Evolutionary conservation across 1,284 basidiomycete genomes (phyloP), one percentile per base, ranked within the genome.

Genomic region (Austroboletus niveus): DNA sequence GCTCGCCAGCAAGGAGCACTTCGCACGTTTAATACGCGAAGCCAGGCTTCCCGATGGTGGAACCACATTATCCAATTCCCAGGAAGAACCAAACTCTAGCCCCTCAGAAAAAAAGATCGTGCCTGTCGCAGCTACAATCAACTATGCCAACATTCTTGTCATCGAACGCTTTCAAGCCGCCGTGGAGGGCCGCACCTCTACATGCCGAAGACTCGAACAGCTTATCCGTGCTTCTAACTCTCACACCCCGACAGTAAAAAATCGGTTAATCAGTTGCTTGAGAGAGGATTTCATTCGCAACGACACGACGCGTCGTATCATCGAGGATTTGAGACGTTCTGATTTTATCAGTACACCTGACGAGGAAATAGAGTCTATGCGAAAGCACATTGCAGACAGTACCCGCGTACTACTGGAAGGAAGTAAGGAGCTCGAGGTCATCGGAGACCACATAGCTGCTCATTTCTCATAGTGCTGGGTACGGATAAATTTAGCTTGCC

Each of bases 91-190:
- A 2, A 47, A 30, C 34, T 38, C 55, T 41, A 50, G 30, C 32
- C 47, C 51, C 9, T 20, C 45, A 24, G 43, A 38, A 15, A 47
- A 47, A 38, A 45, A 51, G 24, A 31, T 35, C 7, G 35, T 12
- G 2, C 27, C 51, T 39, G 47, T 42, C 32, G 22, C 43, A 9
- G 47, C 36, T 17, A 52, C 58, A 14, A 50, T 63, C 46, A 55
- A 62, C 38, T 62, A 62, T 35, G 29, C 59, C 30, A 62, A 62
- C 14, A 52, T 62, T 43, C 61, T 62, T 35, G 42, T 57, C 24
- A 63, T 65, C 34, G 61, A 62, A 42, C 60, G 54, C 27, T 65
- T 62, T 45, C 59, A 65, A 45, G 61, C 52, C 14, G 61, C 61
- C 8, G 54, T 65, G 15, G 61, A 63, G 34, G 57, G 42, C 38